Conservation (phyloP, 495 filamentous ascomycete species). For the Trichodelitschia bisporula region DNA sequence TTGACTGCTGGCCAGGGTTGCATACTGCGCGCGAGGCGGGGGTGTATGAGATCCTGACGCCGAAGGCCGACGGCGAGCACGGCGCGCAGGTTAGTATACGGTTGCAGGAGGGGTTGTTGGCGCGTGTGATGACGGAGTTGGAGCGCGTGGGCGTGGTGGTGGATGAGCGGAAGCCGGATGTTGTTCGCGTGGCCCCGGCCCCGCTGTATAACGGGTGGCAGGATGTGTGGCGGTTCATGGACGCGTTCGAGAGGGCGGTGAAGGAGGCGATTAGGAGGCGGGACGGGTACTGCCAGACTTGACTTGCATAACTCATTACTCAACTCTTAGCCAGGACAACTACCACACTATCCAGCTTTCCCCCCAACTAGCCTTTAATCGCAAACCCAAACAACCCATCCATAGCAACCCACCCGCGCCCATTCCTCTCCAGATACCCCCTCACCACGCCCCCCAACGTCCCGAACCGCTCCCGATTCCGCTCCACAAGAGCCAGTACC, state of each 20-base stretch:
- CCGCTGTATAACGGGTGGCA: conserved; percentile 70
- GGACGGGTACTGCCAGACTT: too few relatives aligned
- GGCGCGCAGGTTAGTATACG: conserved; percentile 72
- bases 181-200: conserved; percentile 75
- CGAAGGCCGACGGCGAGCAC: conserved; percentile 38
- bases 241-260: conserved; percentile 28
- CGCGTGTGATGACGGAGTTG: conserved; percentile 38
- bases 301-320: too few relatives aligned
- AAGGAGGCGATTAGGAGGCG: conserved; percentile 5
- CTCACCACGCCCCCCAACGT: conserved; percentile 59
- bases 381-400: conserved; percentile 64
- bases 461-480: conserved; percentile 53
- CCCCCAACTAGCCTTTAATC: conserved; percentile 3
- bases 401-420: conserved; percentile 91
- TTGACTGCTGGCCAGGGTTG: conserved; percentile 21
- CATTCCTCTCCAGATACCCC: conserved; percentile 76
- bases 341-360: background rate
- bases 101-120: conserved; percentile 41
- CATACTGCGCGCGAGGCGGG: conserved; percentile 11
- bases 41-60: conserved; percentile 56
- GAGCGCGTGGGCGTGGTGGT: conserved; percentile 51
- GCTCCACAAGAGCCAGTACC: conserved; percentile 43
- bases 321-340: too few relatives aligned
- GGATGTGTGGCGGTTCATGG: conserved; percentile 57
- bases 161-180: conserved; percentile 76